A percentile compares a stretch with the other conserved stretches of the same genome.
Conservation (phyloP, 2,329 filamentous ascomycete species). For the Kalmusia sp. region DNA sequence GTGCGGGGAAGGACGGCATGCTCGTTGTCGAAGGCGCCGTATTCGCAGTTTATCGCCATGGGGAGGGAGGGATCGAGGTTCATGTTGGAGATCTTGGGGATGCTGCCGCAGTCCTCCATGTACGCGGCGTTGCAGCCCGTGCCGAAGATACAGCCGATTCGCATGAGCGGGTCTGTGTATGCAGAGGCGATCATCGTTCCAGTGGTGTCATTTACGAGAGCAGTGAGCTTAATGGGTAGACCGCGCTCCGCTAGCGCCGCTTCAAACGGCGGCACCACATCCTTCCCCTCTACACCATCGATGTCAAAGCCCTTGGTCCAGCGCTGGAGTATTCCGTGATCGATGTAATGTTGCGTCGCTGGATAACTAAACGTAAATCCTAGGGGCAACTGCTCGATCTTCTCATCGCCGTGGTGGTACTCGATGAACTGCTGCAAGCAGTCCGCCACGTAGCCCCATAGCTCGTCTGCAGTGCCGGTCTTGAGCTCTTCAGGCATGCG, state of each 20-base stretch:
- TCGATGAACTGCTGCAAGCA: conserved; percentile 92
- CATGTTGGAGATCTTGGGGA: conserved; percentile 92
- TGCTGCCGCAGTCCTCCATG: conserved; percentile 90
- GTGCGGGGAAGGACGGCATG: conserved; percentile 87
- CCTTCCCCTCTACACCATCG: conserved; percentile 85
- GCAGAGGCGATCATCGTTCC: conserved; percentile 95
- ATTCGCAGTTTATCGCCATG: conserved; percentile 98
- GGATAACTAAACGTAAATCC: conserved; percentile 98
- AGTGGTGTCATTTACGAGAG: conserved; percentile 96
- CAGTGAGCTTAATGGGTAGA: conserved; percentile 90
- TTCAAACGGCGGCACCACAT: conserved; percentile 90
- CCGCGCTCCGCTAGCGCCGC: conserved; percentile 75
- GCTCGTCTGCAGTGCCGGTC: conserved; percentile 81
- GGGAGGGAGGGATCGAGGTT: conserved; percentile 83
- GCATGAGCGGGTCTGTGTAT: conserved; percentile 93
- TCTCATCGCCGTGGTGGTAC: conserved; percentile 75
- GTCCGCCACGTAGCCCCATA: conserved; percentile 95
- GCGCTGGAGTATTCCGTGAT: conserved; percentile 88
- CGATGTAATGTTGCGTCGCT: conserved; percentile 90
- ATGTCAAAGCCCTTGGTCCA: conserved; percentile 99
- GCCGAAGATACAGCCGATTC: conserved; percentile 97
- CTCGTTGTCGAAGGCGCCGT: conserved; percentile 96
- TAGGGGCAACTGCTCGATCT: conserved; percentile 73
- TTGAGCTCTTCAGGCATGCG: conserved; percentile 94
- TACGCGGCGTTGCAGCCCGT: conserved; percentile 98